Evolutionary conservation across 257 asterid species (phyloP).

Genomic region (Nicotiana noctiflora): DNA sequence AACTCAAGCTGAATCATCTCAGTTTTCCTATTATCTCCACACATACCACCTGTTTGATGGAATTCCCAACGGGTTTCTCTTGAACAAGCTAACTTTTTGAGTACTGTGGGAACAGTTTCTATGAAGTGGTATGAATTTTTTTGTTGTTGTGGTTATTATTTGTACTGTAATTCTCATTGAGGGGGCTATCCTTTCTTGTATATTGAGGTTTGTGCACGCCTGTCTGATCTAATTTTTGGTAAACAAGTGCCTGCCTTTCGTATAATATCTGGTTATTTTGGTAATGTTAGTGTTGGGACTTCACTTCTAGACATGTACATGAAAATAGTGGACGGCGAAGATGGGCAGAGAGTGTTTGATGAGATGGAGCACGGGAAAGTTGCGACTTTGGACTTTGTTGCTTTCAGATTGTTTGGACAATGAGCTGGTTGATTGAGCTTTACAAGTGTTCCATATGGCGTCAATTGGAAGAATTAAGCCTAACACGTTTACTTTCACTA

Average conservation of each 20-base stretch:
- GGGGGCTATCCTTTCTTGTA: slow-evolving; percentile 57
- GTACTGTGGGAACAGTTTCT: slow-evolving; percentile 36
- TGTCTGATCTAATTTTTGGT: slow-evolving; percentile 35
- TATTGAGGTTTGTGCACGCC: slow-evolving; percentile 45
- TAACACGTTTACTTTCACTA: slow-evolving; percentile 18
- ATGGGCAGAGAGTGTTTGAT: slow-evolving; percentile 19
- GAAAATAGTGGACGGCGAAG: slow-evolving; percentile 38
- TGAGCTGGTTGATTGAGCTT: too few relatives aligned
- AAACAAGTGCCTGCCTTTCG: slow-evolving; percentile 66
- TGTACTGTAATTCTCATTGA: slow-evolving; percentile 42
- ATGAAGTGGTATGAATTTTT: slow-evolving; percentile 37
- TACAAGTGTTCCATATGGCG: too few relatives aligned
- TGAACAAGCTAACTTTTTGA: too few relatives aligned
- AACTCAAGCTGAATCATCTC: too few relatives aligned
- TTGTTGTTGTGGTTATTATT: slow-evolving; percentile 37
- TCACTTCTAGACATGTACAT: slow-evolving; percentile 70
- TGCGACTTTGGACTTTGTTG: background rate
- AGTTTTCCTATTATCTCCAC: too few relatives aligned
- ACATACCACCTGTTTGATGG: too few relatives aligned
- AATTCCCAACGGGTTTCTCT: too few relatives aligned
- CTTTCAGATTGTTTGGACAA: too few relatives aligned
- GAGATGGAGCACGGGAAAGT: too few relatives aligned
- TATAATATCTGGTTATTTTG: slow-evolving; percentile 52
- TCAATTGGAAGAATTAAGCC: slow-evolving; percentile 37
- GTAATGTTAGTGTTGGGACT: slow-evolving; percentile 76